Conservation (phyloP, 2,329 filamentous ascomycete species). For the Cucurbitaria berberidis region DNA sequence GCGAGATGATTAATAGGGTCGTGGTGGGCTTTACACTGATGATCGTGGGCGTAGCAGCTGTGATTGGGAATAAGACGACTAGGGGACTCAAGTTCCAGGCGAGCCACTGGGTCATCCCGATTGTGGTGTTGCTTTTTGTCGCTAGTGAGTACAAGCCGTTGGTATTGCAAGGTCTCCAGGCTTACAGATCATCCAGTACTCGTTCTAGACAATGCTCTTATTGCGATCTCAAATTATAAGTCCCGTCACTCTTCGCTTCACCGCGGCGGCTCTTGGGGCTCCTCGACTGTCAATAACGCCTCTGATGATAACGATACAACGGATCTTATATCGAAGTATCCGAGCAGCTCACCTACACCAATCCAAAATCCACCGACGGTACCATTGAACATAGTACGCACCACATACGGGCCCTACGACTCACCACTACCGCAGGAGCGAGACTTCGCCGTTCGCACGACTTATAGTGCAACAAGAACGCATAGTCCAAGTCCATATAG, state of each 20-base stretch:
- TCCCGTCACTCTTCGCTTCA: constrained; percentile 12
- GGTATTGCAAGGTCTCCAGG: background rate
- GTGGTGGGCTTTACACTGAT: constrained; percentile 29
- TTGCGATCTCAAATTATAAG: constrained; percentile 14
- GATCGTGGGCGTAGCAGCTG: constrained; percentile 23
- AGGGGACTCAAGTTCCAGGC: constrained; percentile 30
- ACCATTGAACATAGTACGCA: constrained; percentile 5
- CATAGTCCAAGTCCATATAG: background rate
- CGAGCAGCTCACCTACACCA: constrained; percentile 5
- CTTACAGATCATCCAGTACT: constrained; percentile 13
- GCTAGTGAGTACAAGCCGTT: constrained; percentile 12
- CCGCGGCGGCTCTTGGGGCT: constrained; percentile 10
- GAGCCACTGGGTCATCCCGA: constrained; percentile 30
- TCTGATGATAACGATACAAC: constrained; percentile 4
- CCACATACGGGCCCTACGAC: constrained; percentile 10
- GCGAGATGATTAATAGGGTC: constrained; percentile 35
- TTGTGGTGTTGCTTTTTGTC: constrained; percentile 27
- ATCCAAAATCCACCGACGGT: background rate
- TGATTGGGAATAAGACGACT: constrained; percentile 24
- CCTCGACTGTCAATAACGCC: constrained; percentile 3
- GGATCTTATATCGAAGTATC: constrained; percentile 9
- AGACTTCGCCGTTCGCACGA: background rate
- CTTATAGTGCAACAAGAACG: background rate
- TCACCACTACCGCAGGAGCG: constrained; percentile 1
- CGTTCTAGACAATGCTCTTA: constrained; percentile 22